Evolutionary conservation across 306 rosid species (phyloP).

Genomic region (Purshia tridentata): DNA sequence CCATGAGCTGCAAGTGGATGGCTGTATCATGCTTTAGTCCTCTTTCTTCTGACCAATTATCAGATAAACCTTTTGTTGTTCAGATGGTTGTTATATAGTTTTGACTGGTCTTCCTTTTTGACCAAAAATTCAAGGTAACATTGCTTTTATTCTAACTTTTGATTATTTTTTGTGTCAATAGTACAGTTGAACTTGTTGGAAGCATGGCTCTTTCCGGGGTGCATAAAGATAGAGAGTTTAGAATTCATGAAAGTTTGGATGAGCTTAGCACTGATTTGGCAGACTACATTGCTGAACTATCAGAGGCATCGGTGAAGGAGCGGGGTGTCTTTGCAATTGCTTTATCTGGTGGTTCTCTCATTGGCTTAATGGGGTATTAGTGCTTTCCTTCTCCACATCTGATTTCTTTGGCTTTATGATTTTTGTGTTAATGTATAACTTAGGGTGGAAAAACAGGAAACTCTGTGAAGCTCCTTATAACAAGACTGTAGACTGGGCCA

Average conservation of each 20-base stretch:
- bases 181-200: conserved; percentile 28
- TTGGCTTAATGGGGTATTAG: conserved; percentile 93
- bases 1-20: conserved; percentile 30
- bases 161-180: conserved; percentile 9
- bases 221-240: conserved; percentile 51
- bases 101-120: conserved; percentile 9
- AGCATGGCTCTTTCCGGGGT: conserved; percentile 66
- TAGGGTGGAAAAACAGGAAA: conserved; percentile 62
- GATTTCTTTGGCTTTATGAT: conserved; percentile 37
- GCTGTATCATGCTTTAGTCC: conserved; percentile 11
- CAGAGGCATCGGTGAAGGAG: conserved; percentile 90
- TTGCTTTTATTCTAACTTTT: conserved; percentile 11
- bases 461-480: conserved; percentile 83
- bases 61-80: conserved; percentile 18
- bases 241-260: conserved; percentile 85
- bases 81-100: conserved; percentile 18
- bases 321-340: conserved; percentile 83
- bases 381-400: conserved; percentile 41
- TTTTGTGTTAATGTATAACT: conserved; percentile 45
- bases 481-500: conserved; percentile 96
- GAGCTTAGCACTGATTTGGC: conserved; percentile 89
- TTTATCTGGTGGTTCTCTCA: conserved; percentile 98
- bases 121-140: background rate
- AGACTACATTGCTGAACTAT: conserved; percentile 77
- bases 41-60: conserved; percentile 19